These are phyloP conservation scores for Astragalus membranaceus DNA, from an alignment of 306 rosid genomes.

Conservation along the genomic window DNA sequence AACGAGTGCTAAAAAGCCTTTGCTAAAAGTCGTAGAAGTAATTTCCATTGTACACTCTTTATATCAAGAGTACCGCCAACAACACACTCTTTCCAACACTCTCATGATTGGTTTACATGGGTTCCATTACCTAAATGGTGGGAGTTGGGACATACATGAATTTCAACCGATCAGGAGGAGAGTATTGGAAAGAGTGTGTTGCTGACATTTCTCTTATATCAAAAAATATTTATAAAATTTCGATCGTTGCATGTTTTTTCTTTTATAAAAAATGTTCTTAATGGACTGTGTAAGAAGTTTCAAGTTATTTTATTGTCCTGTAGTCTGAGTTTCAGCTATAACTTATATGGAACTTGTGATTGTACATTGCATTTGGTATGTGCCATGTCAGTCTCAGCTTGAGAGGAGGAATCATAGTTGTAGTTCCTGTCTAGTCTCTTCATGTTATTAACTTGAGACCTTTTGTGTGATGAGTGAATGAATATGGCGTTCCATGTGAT, in stretches of 20 bases:
- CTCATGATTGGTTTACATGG: no score
- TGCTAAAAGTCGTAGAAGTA: no score
- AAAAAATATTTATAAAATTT: not conserved
- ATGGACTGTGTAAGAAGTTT: not conserved
- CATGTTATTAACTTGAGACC: not conserved
- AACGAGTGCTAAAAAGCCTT: no score
- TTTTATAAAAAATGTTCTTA: not conserved
- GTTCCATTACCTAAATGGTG: no score
- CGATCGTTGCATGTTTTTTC: not conserved
- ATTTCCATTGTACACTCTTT: not conserved
- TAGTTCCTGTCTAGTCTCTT: not conserved
- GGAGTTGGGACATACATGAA: no score
- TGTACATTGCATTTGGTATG: not conserved
- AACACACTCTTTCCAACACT: no score
- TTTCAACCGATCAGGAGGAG: no score
- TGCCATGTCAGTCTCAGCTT: not conserved
- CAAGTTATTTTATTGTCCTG: not conserved
- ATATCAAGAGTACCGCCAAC: no score
- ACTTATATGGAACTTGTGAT: not conserved
- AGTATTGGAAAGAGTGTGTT: not conserved
- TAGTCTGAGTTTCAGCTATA: not conserved
- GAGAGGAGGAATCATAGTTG: not conserved
- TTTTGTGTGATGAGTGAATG: not conserved
- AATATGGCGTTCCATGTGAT: not conserved
- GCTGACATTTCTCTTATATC: not conserved